These are phyloP conservation scores for Trifolium pratense DNA, from an alignment of 306 rosid species.

Conservation along the genomic window DNA sequence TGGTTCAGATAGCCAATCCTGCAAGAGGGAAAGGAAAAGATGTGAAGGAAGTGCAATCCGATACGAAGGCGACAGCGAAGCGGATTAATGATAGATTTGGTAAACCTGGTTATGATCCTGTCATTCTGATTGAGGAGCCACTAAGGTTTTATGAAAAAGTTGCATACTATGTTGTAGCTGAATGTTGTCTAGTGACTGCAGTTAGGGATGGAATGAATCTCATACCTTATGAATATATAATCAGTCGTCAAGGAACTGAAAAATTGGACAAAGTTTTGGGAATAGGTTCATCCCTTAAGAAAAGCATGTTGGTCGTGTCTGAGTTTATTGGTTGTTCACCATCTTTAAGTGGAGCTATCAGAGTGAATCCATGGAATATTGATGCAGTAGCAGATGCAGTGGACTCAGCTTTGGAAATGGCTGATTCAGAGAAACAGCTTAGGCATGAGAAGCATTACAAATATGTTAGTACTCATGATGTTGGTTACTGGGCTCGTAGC, in stretches of 20 bases:
- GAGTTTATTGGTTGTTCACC: slow-evolving; percentile 93
- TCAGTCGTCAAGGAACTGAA: slow-evolving; percentile 74
- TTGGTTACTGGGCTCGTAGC: slow-evolving; percentile 90
- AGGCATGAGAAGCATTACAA: slow-evolving; percentile 90
- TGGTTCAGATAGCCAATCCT: slow-evolving; percentile 89
- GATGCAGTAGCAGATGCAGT: slow-evolving; percentile 93
- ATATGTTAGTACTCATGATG: slow-evolving; percentile 89
- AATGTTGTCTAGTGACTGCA: slow-evolving; percentile 87
- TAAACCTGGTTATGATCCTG: slow-evolving; percentile 75
- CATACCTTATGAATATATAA: slow-evolving; percentile 79
- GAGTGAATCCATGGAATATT: slow-evolving; percentile 89
- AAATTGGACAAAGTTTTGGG: slow-evolving; percentile 66
- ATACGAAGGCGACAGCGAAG: slow-evolving; percentile 60
- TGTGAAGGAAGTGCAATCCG: slow-evolving; percentile 74
- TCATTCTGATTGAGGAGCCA: slow-evolving; percentile 78
- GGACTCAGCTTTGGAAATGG: slow-evolving; percentile 74
- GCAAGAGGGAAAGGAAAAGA: slow-evolving; percentile 82
- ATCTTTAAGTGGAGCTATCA: slow-evolving; percentile 85
- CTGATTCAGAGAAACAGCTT: slow-evolving; percentile 73
- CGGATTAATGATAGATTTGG: slow-evolving; percentile 71
- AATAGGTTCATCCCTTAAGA: slow-evolving; percentile 47
- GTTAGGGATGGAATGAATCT: slow-evolving; percentile 94
- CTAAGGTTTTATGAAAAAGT: slow-evolving; percentile 75
- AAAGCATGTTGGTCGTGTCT: slow-evolving; percentile 84
- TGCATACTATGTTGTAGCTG: slow-evolving; percentile 81